These are phyloP conservation scores for Hypomontagnella submonticulosa DNA, from an alignment of 495 filamentous ascomycete genomes.

Conservation along the genomic window DNA sequence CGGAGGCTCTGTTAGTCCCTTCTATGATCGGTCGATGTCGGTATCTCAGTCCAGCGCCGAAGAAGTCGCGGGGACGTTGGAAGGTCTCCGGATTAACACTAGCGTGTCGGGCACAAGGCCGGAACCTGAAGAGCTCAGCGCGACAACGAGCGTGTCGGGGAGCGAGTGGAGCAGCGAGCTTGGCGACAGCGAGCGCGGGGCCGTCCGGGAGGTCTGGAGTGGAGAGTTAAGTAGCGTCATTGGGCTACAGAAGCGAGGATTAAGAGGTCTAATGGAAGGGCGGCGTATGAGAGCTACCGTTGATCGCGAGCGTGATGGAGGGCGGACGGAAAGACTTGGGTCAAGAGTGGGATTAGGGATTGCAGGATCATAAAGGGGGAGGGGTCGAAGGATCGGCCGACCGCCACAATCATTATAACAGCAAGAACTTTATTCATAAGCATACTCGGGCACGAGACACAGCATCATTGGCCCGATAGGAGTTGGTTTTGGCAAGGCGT, in stretches of 20 bases:
- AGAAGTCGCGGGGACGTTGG: conserved; percentile 27
- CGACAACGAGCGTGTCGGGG: conserved; percentile 58
- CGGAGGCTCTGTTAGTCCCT: conserved; percentile 28
- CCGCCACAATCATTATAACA: not conserved
- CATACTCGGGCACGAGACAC: conserved; percentile 22
- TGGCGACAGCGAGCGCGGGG: conserved; percentile 52
- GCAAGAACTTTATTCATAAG: conserved; percentile 15
- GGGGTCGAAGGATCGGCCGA: conserved; percentile 10
- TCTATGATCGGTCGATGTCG: conserved; percentile 36
- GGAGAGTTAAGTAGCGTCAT: conserved; percentile 93
- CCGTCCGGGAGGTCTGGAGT: conserved; percentile 73
- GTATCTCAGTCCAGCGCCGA: conserved; percentile 42
- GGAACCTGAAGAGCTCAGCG: conserved; percentile 61
- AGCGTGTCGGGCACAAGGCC: conserved; percentile 49
- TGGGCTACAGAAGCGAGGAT: conserved; percentile 90
- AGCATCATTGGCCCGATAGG: conserved; percentile 33
- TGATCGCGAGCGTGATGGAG: conserved; percentile 47
- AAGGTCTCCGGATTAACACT: conserved; percentile 55
- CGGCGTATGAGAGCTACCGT: conserved; percentile 75
- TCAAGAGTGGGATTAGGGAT: conserved; percentile 48
- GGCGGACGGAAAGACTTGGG: conserved; percentile 37
- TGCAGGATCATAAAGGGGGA: conserved; percentile 40
- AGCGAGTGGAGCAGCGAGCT: conserved; percentile 62
- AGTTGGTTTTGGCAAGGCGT: conserved; percentile 28
- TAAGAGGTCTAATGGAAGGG: conserved; percentile 95